These are phyloP conservation scores for Metarhizium sp. DNA, from an alignment of 2,329 filamentous ascomycete species.

Conservation along the genomic window DNA sequence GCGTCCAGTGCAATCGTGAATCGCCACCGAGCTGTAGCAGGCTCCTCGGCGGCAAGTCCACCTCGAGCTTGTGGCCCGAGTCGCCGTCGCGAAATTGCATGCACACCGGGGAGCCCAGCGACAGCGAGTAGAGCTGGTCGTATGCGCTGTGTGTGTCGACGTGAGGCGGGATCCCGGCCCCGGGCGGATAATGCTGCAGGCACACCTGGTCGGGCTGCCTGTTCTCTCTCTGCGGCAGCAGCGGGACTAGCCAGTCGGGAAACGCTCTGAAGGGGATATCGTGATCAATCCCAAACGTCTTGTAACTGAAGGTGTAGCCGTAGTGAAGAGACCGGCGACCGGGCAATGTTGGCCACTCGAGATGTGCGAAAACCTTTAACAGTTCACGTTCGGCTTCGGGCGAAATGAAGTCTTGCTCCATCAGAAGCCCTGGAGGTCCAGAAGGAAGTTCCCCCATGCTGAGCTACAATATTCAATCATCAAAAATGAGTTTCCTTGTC, in stretches of 20 bases:
- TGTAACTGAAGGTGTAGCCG: conserved; percentile 49
- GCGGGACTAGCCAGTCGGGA: conserved; percentile 38
- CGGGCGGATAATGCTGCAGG: conserved; percentile 50
- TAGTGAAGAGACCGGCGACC: conserved; percentile 28
- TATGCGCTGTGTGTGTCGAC: conserved; percentile 44
- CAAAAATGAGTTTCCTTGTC: too few relatives aligned
- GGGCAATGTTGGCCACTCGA: conserved; percentile 5
- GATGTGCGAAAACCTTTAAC: conserved; percentile 16
- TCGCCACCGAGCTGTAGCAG: conserved; percentile 43
- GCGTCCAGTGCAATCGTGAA: conserved; percentile 44
- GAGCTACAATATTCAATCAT: too few relatives aligned
- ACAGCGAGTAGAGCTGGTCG: conserved; percentile 35
- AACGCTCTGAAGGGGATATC: conserved; percentile 36
- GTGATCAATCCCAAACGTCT: conserved; percentile 43
- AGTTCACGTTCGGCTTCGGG: conserved; percentile 34
- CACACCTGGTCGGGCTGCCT: conserved; percentile 47
- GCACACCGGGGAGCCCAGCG: conserved; percentile 30
- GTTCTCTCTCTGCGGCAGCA: conserved; percentile 34
- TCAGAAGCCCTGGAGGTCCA: conserved; percentile 27
- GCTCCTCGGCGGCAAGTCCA: conserved; percentile 38
- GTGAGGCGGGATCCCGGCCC: conserved; percentile 50
- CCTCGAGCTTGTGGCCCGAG: conserved; percentile 23
- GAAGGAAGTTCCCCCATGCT: conserved; percentile 8
- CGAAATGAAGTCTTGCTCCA: conserved; percentile 38
- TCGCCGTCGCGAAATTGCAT: conserved; percentile 32